Base-by-base conservation (phyloP, 306 rosid genomes). In the Ormosia emarginata region DNA sequence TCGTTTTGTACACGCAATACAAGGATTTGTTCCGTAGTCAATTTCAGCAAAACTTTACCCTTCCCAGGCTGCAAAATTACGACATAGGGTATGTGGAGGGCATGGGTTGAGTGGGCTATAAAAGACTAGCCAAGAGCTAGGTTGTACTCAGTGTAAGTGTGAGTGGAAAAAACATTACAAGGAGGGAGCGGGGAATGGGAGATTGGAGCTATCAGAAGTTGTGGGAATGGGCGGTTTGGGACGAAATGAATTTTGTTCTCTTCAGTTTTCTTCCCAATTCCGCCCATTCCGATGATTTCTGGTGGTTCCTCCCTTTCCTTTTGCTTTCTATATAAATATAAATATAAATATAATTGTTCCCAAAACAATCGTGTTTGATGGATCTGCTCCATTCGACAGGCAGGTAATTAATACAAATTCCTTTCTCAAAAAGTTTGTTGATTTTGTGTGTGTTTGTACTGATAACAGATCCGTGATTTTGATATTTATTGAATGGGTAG, bases 201-300 rank as follows among this genome's bases (percentile, higher is more conserved):
- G 89, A 79, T 73, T 13, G 55, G 82, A 81, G 80, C 80, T 67
- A 58, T 78, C 37, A 79, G 81, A 74, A 83, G 67, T 88, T 74
- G 84, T 80, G 2, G 89, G 84, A 83, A 88, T 85, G 89, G 84
- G 89, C 86, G 10, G 80, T 68, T 78, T 88, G 91, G 91, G 88
- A 88, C 77, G 47, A 47, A 52, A 52, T 5, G 66, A 44, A 36
- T 40, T 12, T 15, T n/a, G 13, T 13, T 1, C 13, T 30, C 6
- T 36, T 56, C 4, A 0, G 3, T 7, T 33, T 37, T 71, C 82
- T 88, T 85, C 88, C 87, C 88, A 85, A 83, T 7, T n/a, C 80
- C 86, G 87, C 89, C 88, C 89, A 83, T 83, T 88, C 91, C 87
- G 7, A 85, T 88, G 72, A 86, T 74, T 83, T 83, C 86, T 72